Evolutionary conservation across 495 filamentous ascomycete genomes (phyloP), one percentile per base, ranked within the genome.

Genomic region (Saxophila tyrrhenica): DNA sequence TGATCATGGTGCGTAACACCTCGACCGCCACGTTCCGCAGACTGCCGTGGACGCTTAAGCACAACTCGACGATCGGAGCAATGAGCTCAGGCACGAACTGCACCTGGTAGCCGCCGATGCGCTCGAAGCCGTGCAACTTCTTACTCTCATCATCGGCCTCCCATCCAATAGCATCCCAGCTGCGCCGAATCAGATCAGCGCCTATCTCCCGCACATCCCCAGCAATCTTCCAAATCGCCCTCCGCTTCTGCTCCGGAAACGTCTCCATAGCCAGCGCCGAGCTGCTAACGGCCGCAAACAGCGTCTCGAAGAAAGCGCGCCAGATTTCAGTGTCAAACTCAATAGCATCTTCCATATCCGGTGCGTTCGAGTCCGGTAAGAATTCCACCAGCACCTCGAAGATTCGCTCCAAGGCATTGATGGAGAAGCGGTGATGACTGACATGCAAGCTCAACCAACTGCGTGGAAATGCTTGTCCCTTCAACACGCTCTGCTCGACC

Each of bases 201-300:
- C 92, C 94, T 60, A 88, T 78, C 65, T 97, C 89, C 50, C 92
- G 76, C 48, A 99, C 88, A 74, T 99, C 92, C 20, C 92, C 94
- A 24, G 89, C 94, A 63, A 99, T 95, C 72, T 97, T 97, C 92
- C 94, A 97, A 15, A 97, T 90, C 2, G 91, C 90, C 23, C 92
- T 73, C 39, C 94, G 74, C 67, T 96, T 97, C 69, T 99, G 92
- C 69, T 97, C 94, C 0, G 94, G 88, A 66, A 96, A 97, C 0
- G 89, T 96, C 64, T 99, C 92, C 22, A 99, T 78, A 15, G 92
- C 89, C 11, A 99, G 74, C 7, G 84, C 85, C 42, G 89, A 79
- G 59, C 87, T 94, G 0, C 86, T 86, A 8, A 97, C 88, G 2
- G 97, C 84, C 63, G 85, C 87, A 32, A 99, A 75, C 44, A 99